Percentiles rank a stretch among this genome's conserved stretches.
Evolutionary conservation across 164 flowering plant species (phyloP).

Genomic region (Stephania yunnanensis): DNA sequence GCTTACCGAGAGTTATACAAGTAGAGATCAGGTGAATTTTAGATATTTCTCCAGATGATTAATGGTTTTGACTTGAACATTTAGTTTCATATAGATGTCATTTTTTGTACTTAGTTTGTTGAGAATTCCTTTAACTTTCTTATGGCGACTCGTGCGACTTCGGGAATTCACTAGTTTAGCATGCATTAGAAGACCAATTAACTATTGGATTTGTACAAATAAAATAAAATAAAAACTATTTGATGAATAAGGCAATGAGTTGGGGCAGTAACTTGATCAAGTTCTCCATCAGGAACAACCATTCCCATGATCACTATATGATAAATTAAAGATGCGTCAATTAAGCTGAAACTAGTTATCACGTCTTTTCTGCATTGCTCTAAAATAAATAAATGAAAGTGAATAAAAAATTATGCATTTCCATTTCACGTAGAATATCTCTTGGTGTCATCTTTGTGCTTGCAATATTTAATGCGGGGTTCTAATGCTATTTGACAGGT

Average conservation of each 20-base stretch:
- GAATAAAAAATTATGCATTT: too few species aligned
- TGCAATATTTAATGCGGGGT: background rate
- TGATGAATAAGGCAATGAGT: background rate
- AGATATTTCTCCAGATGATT: background rate
- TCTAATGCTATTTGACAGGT: constrained; percentile 40
- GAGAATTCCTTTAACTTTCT: too few species aligned
- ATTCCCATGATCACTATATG: background rate
- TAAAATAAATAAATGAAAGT: too few species aligned
- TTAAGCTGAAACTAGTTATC: background rate
- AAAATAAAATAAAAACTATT: too few species aligned
- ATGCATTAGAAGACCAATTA: background rate
- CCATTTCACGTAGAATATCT: too few species aligned
- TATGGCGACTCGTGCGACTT: background rate
- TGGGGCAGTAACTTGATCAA: background rate
- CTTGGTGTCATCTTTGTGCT: background rate
- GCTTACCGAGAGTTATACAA: constrained; percentile 93
- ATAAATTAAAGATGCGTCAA: background rate
- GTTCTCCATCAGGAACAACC: background rate
- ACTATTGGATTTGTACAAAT: too few species aligned
- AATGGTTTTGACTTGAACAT: background rate
- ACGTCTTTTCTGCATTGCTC: background rate
- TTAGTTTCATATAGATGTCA: background rate
- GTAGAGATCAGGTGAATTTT: constrained; percentile 86
- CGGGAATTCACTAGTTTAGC: background rate
- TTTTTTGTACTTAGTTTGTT: background rate